Evolutionary conservation across 345 rosid genomes (phyloP), one percentile per base, ranked within the genome.

Genomic region (Aethionema arabicum): DNA sequence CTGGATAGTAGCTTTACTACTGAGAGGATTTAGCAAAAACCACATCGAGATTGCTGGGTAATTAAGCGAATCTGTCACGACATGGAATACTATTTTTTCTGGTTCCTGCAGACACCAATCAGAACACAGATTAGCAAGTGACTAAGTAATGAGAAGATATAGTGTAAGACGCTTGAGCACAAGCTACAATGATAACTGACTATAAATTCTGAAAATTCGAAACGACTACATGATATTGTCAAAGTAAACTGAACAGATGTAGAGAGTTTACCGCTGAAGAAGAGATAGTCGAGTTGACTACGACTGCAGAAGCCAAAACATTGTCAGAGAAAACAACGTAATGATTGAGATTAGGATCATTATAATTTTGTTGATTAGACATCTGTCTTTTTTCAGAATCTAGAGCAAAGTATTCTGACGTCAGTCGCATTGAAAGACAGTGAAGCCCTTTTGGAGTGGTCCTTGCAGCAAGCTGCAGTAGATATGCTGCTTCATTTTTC

Each of bases 381-480:
- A 92, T 69, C 82, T 63, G 84, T 68, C 95, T 89, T 59, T 81
- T 79, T 47, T 85, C 87, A 35, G 88, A 80, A 37, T 81, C 77
- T 38, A 84, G 59, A 67, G 83, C 61, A 73, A 81, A 81, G 54
- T 86, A 86, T 74, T 84, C 90, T 33, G 95, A 73, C 16, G 97
- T 90, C 77, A 95, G 65, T 72, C 80, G 87, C 85, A 95, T 82
- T 63, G 91, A 81, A 35, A 95, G 88, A 78, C 97, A 95, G 70
- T 90, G 96, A 72, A 84, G 84, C 61, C 97, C 92, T 83, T 95
- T 95, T 8, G 96, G 92, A 27, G 88, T 88, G 41, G 88, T 88
- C 76, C 87, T 80, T 46, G 91, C 89, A 52, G 95, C 95, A 68
- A 90, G 92, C 72, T 80, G 93, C 79, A 87, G 42, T 41, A 92